phyloP scores from a whole-genome alignment of 2,329 filamentous ascomycete genomes.

The Penicillium sumatraense region DNA sequence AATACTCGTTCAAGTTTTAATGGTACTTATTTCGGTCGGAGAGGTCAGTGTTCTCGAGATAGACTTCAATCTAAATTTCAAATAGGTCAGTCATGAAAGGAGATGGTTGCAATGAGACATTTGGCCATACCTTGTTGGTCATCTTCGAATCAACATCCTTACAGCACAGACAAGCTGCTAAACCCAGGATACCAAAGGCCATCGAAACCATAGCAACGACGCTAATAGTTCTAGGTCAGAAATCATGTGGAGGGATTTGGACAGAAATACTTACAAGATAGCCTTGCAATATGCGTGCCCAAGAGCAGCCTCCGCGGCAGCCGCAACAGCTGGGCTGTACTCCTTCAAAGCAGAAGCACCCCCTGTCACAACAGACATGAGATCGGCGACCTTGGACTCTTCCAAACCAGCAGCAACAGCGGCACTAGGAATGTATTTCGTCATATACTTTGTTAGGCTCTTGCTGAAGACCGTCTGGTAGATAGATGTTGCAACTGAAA shows the following conservation, averaged over 20 bases:
- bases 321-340: conserved; percentile 24
- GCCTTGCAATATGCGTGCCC: conserved; percentile 30
- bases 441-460: conserved; percentile 34
- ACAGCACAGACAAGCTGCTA: conserved; percentile 34
- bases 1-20: conserved; percentile 3
- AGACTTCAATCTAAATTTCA: conserved; percentile 22
- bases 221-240: too few relatives aligned
- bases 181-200: conserved; percentile 36
- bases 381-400: conserved; percentile 31
- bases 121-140: conserved; percentile 37
- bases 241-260: not conserved
- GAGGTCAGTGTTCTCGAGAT: conserved; percentile 24
- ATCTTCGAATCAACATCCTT: conserved; percentile 40
- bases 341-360: conserved; percentile 21
- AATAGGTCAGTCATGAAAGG: not conserved
- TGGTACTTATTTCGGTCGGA: conserved; percentile 20
- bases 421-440: conserved; percentile 39
- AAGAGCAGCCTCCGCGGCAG: conserved; percentile 25
- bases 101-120: not conserved
- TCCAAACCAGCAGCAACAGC: conserved; percentile 42
- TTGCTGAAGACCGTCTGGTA: conserved; percentile 51
- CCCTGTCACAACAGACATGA: conserved; percentile 34
- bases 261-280: conserved; percentile 25
- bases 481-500: conserved; percentile 43
- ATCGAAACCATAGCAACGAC: conserved; percentile 34